phyloP scores from a whole-genome alignment of 257 asterid species.

The Thymus quinquecostatus region DNA sequence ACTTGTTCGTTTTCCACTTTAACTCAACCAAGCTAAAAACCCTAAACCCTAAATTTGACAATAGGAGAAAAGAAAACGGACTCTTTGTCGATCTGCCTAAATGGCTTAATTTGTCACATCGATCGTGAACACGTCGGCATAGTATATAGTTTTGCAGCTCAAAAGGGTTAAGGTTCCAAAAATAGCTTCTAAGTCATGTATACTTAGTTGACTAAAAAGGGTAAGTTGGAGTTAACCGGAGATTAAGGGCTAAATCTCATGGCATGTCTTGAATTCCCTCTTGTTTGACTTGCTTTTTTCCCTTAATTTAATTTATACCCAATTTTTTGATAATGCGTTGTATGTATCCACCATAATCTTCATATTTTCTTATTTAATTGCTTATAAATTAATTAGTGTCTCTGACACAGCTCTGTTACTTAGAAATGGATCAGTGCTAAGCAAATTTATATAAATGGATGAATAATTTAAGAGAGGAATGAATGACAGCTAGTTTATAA shows the following conservation, averaged over 20 bases:
- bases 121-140: too few species aligned
- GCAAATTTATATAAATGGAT: neutral
- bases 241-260: conserved; percentile 6
- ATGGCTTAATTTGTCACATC: too few species aligned
- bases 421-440: neutral
- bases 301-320: too few species aligned
- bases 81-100: too few species aligned
- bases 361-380: neutral
- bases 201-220: neutral
- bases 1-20: too few species aligned
- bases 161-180: too few species aligned
- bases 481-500: neutral
- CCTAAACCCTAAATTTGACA: too few species aligned
- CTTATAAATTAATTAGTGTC: neutral
- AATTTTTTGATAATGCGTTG: neutral
- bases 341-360: conserved; percentile 1
- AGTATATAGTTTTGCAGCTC: too few species aligned
- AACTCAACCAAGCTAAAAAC: too few species aligned
- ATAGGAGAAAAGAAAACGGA: too few species aligned
- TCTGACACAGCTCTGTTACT: conserved; percentile 4
- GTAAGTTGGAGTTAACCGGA: conserved; percentile 15
- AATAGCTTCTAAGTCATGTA: too few species aligned
- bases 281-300: conserved; percentile 23
- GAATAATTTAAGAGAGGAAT: neutral
- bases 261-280: conserved; percentile 22